phyloP scores from a whole-genome alignment of 805 yeast genomes.

The Helenozyma baotianmanensis region DNA sequence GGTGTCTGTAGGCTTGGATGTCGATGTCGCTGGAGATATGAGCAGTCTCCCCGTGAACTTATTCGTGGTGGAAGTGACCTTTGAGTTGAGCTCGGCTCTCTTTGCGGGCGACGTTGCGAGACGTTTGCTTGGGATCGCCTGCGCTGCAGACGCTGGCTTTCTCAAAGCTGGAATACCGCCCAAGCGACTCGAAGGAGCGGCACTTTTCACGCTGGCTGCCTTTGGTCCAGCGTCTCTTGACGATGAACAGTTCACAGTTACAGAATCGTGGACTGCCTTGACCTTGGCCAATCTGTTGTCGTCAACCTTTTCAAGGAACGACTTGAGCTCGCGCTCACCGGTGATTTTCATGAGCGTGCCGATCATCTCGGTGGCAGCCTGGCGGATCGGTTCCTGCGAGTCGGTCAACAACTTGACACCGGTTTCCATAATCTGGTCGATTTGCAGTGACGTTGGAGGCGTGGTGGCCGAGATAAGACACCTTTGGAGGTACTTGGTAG shows the following conservation, averaged over 20 bases:
- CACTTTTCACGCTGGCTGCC: no score
- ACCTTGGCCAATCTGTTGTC: constrained; percentile 69
- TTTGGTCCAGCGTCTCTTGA: no score
- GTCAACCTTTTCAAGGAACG: constrained; percentile 66
- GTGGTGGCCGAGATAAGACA: constrained; percentile 49
- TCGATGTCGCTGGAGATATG: constrained; percentile 18
- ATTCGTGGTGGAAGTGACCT: constrained; percentile 21
- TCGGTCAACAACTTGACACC: constrained; percentile 69
- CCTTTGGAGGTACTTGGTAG: constrained; percentile 60
- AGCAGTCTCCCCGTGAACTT: constrained; percentile 40
- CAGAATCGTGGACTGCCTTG: constrained; percentile 50
- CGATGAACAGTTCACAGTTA: constrained; percentile 47
- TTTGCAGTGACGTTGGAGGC: constrained; percentile 49
- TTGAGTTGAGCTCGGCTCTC: constrained; percentile 28
- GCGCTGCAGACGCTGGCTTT: constrained; percentile 4
- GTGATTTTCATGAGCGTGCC: constrained; percentile 82
- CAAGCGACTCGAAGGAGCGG: constrained; percentile 2
- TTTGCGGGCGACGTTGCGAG: constrained; percentile 69
- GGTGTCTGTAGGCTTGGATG: constrained; percentile 1
- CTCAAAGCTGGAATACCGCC: constrained; percentile 4
- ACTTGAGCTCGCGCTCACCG: constrained; percentile 64
- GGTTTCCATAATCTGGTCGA: constrained; percentile 52
- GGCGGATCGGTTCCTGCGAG: constrained; percentile 79
- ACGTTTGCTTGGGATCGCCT: constrained; percentile 58
- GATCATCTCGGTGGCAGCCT: constrained; percentile 68